Percentiles rank a stretch among this genome's conserved stretches.
Evolutionary conservation across 768 basidiomycete genomes (phyloP).

Genomic region (Trametes villosa): DNA sequence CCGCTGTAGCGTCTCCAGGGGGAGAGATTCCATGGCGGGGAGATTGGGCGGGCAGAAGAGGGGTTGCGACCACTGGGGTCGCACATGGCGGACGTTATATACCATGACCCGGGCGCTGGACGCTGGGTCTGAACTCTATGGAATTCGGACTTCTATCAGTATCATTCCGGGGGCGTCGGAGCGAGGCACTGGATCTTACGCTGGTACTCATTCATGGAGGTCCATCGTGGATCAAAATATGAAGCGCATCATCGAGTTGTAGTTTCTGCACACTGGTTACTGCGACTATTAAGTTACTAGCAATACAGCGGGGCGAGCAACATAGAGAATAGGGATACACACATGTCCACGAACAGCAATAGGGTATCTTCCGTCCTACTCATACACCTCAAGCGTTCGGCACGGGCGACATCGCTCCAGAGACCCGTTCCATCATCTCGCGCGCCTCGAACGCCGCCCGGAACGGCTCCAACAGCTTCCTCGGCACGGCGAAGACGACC

Average conservation of each 20-base stretch:
- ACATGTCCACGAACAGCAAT: not conserved
- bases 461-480: constrained; percentile 42
- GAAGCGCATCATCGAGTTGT: not conserved
- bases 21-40: no score
- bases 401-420: constrained; percentile 4
- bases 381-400: constrained; percentile 4
- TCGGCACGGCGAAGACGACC: constrained; percentile 48
- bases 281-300: not conserved
- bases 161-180: no score
- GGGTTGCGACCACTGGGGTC: no score
- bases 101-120: no score
- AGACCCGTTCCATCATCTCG: constrained; percentile 42
- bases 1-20: not conserved
- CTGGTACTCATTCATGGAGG: no score
- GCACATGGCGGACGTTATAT: no score
- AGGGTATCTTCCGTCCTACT: constrained; percentile 7
- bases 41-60: no score
- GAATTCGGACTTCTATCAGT: no score
- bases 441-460: constrained; percentile 45
- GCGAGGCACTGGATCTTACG: no score
- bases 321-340: constrained; percentile 12
- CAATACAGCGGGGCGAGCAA: not conserved
- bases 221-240: no score
- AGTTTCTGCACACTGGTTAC: not conserved
- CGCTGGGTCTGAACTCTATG: no score